Evolutionary conservation across 1,139 yeast species (phyloP), one percentile per base, ranked within the genome.

Genomic region (Saccharomyces pastorianus): DNA sequence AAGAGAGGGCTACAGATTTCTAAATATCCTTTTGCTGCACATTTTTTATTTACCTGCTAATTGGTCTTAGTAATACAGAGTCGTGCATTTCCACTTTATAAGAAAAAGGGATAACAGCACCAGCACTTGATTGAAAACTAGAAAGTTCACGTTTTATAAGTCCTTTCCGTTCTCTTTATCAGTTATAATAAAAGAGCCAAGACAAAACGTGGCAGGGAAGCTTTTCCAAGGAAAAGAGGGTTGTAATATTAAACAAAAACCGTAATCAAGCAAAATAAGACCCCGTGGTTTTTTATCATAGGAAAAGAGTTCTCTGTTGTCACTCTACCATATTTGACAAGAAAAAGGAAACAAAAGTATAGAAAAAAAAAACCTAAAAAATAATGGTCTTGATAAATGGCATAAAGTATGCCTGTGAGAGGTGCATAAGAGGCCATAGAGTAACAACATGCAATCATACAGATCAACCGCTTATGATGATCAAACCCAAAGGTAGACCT

Each of bases 401-500:
- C 44, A 85, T 88, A 61, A 91, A 93, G 69, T 91, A 90, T 72
- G 98, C 99, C 56, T 91, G 99, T 70, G 96, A 88, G 70, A 76
- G 97, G 61, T 93, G 99, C 71, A 90, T 93, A 54, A 79, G 99
- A 60, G 99, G 99, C 51, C 98, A 93, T 67, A 76, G 98, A 55
- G 98, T 91, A 46, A 87, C 97, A 2, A 83, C 96, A 5, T 93
- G 99, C 71, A 84, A 85, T 52, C 99, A 93, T 69, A 84, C 93
- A 0, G 96, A 93, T 63, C 89, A 87, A 66, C 96, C 95, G 2
- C 74, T 93, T 60, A 85, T 88, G 67, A 85, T 86, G 88, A 91
- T 93, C 69, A 91, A 91, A 68, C 96, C 96, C 11, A 93, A 91
- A 68, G 99, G 99, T 4, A 77, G 99, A 54, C 99, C 99, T 1